Evolutionary conservation across 2,329 filamentous ascomycete species (phyloP).

Genomic region (Cordyceps militaris): DNA sequence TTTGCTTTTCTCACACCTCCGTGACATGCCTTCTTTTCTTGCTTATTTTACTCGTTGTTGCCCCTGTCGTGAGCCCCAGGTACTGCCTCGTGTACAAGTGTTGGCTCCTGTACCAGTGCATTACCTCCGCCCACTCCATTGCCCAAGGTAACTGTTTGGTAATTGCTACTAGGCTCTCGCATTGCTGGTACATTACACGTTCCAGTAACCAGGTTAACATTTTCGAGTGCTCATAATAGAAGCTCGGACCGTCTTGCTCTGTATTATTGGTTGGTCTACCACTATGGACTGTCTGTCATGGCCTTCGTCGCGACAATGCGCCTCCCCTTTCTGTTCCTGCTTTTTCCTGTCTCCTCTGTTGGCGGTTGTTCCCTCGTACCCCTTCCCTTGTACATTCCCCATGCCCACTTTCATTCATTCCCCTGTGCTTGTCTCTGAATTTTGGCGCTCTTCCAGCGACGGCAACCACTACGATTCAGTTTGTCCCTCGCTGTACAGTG

Average conservation of each 20-base stretch:
- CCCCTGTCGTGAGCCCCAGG: background rate
- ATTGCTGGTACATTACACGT: background rate
- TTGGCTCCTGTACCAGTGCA: background rate
- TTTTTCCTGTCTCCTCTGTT: slow-evolving; percentile 1
- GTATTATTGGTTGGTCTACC: background rate
- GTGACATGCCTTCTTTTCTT: background rate
- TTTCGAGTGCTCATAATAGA: background rate
- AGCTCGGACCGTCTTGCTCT: background rate
- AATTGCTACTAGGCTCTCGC: background rate
- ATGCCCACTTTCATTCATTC: background rate
- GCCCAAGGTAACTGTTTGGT: background rate
- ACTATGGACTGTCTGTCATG: background rate
- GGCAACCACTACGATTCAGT: background rate
- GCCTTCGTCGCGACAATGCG: background rate
- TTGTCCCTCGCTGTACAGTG: background rate
- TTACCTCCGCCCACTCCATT: background rate
- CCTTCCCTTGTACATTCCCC: background rate
- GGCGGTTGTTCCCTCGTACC: background rate
- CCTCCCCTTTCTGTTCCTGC: background rate
- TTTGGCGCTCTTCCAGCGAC: background rate
- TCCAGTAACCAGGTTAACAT: background rate
- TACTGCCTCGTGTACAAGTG: background rate
- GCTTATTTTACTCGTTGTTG: background rate
- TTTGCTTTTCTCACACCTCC: slow-evolving; percentile 4
- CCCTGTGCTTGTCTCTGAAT: slow-evolving; percentile 6